Conservation (phyloP, 768 basidiomycete species). For the Cytidiella melzeri region DNA sequence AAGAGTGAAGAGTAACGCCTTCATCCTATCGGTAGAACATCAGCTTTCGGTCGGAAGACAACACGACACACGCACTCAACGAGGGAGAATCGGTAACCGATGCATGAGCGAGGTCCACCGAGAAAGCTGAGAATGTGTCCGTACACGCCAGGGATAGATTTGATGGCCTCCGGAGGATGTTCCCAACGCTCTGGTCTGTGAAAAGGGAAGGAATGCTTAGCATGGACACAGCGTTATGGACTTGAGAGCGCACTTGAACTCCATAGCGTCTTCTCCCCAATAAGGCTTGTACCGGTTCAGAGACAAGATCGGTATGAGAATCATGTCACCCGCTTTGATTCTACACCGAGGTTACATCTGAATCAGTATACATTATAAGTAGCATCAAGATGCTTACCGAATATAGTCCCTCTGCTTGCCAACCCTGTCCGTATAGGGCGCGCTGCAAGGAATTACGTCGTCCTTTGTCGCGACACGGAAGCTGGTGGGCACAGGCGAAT, state of each 20-base stretch:
- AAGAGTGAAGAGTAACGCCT: conserved; percentile 23
- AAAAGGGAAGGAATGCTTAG: no score
- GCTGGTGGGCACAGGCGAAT: conserved; percentile 28
- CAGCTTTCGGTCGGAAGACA: background rate
- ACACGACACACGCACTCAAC: conserved; percentile 41
- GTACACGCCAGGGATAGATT: conserved; percentile 52
- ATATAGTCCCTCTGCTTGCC: conserved; percentile 13
- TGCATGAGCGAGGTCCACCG: conserved; percentile 58
- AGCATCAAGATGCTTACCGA: conserved; percentile 6
- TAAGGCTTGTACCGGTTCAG: conserved; percentile 46
- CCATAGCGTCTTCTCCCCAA: conserved; percentile 60
- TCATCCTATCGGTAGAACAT: background rate
- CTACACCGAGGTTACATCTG: conserved; percentile 14
- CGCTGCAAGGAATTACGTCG: conserved; percentile 10
- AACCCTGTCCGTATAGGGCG: conserved; percentile 15
- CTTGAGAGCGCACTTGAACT: conserved; percentile 34
- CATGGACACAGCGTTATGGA: background rate
- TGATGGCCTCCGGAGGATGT: conserved; percentile 34
- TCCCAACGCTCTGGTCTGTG: conserved; percentile 25
- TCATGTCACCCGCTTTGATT: conserved; percentile 19
- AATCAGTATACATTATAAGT: no score
- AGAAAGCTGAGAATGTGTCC: conserved; percentile 55
- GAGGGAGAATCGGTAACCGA: conserved; percentile 60
- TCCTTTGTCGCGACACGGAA: conserved; percentile 11
- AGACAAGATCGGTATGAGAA: conserved; percentile 43